phyloP scores from a whole-genome alignment of 768 basidiomycete species.

The Dioszegia crocea region DNA sequence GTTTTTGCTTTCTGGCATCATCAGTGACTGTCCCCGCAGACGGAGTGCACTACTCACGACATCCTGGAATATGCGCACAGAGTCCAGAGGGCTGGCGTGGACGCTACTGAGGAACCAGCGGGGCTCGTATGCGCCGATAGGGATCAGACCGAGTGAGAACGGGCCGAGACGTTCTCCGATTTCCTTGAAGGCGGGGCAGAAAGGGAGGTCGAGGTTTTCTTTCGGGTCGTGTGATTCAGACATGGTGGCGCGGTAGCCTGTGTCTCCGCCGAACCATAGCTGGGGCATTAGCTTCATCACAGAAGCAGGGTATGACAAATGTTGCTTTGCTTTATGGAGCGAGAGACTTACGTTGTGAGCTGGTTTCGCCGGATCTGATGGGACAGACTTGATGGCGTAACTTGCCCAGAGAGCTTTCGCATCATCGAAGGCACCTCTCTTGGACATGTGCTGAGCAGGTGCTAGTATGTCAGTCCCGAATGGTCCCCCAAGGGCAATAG shows the following conservation, averaged over 20 bases:
- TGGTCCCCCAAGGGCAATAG: too few species aligned
- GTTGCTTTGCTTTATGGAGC: neutral
- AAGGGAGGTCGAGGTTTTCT: constrained; percentile 34
- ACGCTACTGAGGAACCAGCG: constrained; percentile 55
- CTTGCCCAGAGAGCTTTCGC: constrained; percentile 64
- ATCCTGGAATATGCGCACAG: constrained; percentile 65
- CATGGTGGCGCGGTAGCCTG: constrained; percentile 53
- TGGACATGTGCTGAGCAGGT: constrained; percentile 60
- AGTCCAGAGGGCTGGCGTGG: constrained; percentile 65
- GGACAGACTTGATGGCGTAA: constrained; percentile 55
- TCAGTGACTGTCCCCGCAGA: neutral
- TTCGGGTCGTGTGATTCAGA: constrained; percentile 1
- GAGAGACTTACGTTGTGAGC: constrained; percentile 19
- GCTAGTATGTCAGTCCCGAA: too few species aligned
- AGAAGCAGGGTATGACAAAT: too few species aligned
- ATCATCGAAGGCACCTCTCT: constrained; percentile 55
- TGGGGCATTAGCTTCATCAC: constrained; percentile 31
- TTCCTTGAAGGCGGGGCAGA: constrained; percentile 69
- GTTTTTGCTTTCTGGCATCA: constrained; percentile 49
- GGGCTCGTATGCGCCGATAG: constrained; percentile 55
- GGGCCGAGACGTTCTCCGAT: constrained; percentile 63
- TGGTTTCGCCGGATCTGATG: neutral
- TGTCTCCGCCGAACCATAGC: constrained; percentile 63
- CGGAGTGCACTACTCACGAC: constrained; percentile 51
- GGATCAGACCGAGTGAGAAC: constrained; percentile 65